Evolutionary conservation across 108 stramenopile species (phyloP).

Genomic region (Skeletonema costatum): DNA sequence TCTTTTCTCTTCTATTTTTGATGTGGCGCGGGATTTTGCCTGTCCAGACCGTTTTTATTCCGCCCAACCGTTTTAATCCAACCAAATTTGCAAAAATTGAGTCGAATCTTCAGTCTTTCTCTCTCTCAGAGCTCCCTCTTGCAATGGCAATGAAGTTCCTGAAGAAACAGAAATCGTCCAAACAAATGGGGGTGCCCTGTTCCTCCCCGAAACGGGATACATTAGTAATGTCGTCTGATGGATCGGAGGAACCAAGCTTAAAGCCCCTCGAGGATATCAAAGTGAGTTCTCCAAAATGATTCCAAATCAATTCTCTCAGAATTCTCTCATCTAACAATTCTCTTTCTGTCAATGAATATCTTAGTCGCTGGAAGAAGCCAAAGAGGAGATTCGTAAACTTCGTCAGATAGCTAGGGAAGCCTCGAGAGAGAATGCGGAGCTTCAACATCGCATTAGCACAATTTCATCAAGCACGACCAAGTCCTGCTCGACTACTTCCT

Average conservation of each 20-base stretch:
- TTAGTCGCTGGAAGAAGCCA: conserved; percentile 46
- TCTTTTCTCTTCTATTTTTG: too few relatives aligned
- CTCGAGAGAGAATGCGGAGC: conserved; percentile 22
- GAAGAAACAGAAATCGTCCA: not conserved
- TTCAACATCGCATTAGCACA: conserved; percentile 19
- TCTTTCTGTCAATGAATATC: not conserved
- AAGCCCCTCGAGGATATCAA: not conserved
- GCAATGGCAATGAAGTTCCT: not conserved
- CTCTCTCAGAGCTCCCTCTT: too few relatives aligned
- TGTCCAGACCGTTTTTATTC: too few relatives aligned
- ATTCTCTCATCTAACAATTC: not conserved
- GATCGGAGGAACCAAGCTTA: not conserved
- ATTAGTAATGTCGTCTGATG: not conserved
- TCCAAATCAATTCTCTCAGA: not conserved
- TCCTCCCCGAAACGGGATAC: not conserved
- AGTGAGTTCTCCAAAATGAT: not conserved
- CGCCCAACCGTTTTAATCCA: too few relatives aligned
- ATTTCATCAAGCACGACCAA: conserved; percentile 6
- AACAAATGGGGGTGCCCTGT: not conserved
- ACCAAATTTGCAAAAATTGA: too few relatives aligned
- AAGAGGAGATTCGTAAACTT: conserved; percentile 45
- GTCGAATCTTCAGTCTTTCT: too few relatives aligned
- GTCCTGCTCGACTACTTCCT: conserved; percentile 2
- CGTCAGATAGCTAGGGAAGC: conserved; percentile 44
- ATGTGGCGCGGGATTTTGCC: too few relatives aligned